Evolutionary conservation across 345 rosid species (phyloP).

Genomic region (Dovyalis caffra): DNA sequence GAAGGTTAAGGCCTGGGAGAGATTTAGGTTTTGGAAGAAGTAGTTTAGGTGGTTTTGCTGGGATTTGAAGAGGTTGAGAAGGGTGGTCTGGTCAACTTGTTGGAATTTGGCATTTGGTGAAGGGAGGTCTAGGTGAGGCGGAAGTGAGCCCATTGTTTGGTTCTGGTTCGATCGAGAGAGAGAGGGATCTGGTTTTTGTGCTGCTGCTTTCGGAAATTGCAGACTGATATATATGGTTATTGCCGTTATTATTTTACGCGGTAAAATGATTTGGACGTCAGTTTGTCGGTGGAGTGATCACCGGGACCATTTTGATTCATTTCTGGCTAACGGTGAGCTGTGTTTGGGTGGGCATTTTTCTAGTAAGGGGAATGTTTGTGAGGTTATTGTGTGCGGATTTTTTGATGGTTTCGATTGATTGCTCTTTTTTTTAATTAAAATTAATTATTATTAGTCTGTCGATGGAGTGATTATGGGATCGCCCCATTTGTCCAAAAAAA

Average conservation of each 20-base stretch:
- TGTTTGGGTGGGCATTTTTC: too few species aligned
- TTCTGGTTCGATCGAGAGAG: neutral
- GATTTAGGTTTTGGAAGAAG: conserved; percentile 84
- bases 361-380: too few species aligned
- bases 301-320: too few species aligned
- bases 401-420: too few species aligned
- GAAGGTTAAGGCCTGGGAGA: conserved; percentile 71
- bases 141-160: conserved; percentile 47
- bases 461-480: too few species aligned
- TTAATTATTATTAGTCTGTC: too few species aligned
- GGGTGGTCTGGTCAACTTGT: conserved; percentile 50
- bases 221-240: neutral
- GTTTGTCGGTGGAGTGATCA: neutral
- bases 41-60: conserved; percentile 87
- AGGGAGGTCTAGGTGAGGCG: conserved; percentile 26
- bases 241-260: neutral
- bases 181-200: neutral
- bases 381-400: too few species aligned
- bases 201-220: neutral
- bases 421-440: too few species aligned
- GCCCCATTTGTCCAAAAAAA: too few species aligned
- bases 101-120: conserved; percentile 7
- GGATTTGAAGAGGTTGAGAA: conserved; percentile 74
- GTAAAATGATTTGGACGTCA: neutral
- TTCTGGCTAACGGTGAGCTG: too few species aligned